Conservation (phyloP, 1,139 yeast genomes). For the Candida sp. region DNA sequence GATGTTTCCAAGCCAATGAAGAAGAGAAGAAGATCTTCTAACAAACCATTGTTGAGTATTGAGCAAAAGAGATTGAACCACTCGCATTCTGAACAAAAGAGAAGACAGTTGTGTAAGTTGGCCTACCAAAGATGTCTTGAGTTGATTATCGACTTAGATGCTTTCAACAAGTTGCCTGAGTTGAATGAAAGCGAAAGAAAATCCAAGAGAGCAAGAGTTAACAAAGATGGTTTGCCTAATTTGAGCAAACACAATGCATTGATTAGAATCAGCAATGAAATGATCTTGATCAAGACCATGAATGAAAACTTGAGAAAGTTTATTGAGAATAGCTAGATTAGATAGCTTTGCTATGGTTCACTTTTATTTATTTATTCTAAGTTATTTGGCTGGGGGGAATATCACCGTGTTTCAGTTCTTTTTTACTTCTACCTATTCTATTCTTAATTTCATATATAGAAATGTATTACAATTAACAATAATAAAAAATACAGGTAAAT, state of each 20-base stretch:
- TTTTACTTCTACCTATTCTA: background rate
- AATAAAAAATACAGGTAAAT: too few species aligned
- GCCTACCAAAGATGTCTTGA: conserved; percentile 59
- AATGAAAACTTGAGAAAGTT: conserved; percentile 37
- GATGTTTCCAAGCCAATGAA: conserved; percentile 15
- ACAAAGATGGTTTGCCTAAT: conserved; percentile 52
- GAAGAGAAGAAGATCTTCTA: conserved; percentile 35
- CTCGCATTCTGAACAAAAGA: conserved; percentile 74
- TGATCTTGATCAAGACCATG: conserved; percentile 34
- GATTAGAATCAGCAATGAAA: conserved; percentile 46
- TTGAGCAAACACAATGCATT: conserved; percentile 52
- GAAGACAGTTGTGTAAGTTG: conserved; percentile 71
- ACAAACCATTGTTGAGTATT: conserved; percentile 56
- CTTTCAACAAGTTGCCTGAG: conserved; percentile 37
- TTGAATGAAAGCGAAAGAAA: conserved; percentile 28
- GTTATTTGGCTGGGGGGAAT: background rate
- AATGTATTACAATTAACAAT: too few species aligned
- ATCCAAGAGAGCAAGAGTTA: conserved; percentile 45
- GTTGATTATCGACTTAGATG: conserved; percentile 45
- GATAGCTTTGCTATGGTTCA: too few species aligned
- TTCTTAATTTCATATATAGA: too few species aligned
- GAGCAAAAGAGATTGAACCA: conserved; percentile 78
- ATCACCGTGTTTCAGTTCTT: background rate
- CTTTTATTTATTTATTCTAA: too few species aligned
- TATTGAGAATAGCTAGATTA: conserved; percentile 5